Evolutionary conservation across 306 rosid species (phyloP), one percentile per base, ranked within the genome.

Genomic region (Pyrus communis): DNA sequence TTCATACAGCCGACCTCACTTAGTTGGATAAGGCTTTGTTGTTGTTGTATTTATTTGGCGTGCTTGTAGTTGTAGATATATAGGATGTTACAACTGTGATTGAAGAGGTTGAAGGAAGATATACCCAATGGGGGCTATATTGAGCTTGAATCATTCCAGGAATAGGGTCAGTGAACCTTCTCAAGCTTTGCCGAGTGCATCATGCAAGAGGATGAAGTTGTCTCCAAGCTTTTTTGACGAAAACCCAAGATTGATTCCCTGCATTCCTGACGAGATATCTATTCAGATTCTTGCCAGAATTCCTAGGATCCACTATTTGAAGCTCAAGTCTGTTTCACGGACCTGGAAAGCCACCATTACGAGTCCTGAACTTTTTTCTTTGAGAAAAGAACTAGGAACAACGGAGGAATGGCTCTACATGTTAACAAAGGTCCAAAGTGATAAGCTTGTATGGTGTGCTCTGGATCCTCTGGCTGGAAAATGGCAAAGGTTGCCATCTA

Each of bases 321-420:
- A 85, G 74, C 58, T 85, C 49, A 89, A 82, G 80, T 72, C 79
- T 83, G 97, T 95, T 43, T 92, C 98, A 1, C 78, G 84, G 80
- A 86, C 81, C 74, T 94, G 98, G 98, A 92, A 87, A 71, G 77
- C 85, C 51, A 86, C 87, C 31, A 52, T 94, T 70, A 83, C 27
- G 75, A 82, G 88, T 81, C 64, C 87, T 8, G 93, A 91, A 58
- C 84, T 94, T 28, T 94, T 81, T 74, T 75, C 84, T 72, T 75
- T 92, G 66, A 89, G 98, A 67, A 89, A 88, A 81, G 97, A 94
- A 70, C 85, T 94, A 2, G 85, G 95, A 75, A 87, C 88, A 8
- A 89, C 91, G 5, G 98, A 94, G 81, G 98, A 94, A 80, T 94
- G 98, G 98, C 80, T 94, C 52, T 94, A 92, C 84, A 63, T 90